phyloP scores from a whole-genome alignment of 768 basidiomycete species.

The Termitomyces sp. region DNA sequence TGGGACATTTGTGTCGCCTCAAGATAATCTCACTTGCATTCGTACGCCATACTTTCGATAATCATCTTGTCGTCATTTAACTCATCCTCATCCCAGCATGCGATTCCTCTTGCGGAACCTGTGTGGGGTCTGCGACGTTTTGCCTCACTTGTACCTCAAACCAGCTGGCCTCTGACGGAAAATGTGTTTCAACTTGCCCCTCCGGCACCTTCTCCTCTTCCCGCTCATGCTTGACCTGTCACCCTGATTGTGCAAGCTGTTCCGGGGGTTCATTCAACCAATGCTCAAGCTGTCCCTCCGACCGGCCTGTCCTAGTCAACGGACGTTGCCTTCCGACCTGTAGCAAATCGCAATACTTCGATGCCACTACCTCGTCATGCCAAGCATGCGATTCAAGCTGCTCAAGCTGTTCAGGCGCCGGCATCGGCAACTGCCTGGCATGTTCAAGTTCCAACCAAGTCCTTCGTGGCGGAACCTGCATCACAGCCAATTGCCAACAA shows the following conservation, averaged over 20 bases:
- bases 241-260: conserved; percentile 80
- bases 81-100: conserved; percentile 26
- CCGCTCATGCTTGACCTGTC: conserved; percentile 67
- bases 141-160: conserved; percentile 71
- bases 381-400: conserved; percentile 66
- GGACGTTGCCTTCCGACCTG: conserved; percentile 80
- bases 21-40: conserved; percentile 71
- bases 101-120: conserved; percentile 61
- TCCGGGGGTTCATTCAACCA: conserved; percentile 69
- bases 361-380: conserved; percentile 57
- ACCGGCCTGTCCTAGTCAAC: conserved; percentile 65
- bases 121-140: conserved; percentile 61
- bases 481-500: conserved; percentile 54
- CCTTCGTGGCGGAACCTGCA: conserved; percentile 47
- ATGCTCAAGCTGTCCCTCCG: conserved; percentile 66
- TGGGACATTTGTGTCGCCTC: conserved; percentile 67
- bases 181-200: conserved; percentile 72
- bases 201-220: conserved; percentile 62
- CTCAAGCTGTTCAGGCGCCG: conserved; percentile 57
- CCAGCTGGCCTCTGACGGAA: conserved; percentile 64
- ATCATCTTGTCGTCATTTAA: not conserved
- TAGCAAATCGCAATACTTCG: conserved; percentile 64
- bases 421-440: conserved; percentile 50
- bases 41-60: conserved; percentile 39
- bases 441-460: conserved; percentile 48